Percentiles rank a stretch among this genome's conserved stretches.
Evolutionary conservation across 805 yeast genomes (phyloP).

Genomic region (Candida tibetensis): DNA sequence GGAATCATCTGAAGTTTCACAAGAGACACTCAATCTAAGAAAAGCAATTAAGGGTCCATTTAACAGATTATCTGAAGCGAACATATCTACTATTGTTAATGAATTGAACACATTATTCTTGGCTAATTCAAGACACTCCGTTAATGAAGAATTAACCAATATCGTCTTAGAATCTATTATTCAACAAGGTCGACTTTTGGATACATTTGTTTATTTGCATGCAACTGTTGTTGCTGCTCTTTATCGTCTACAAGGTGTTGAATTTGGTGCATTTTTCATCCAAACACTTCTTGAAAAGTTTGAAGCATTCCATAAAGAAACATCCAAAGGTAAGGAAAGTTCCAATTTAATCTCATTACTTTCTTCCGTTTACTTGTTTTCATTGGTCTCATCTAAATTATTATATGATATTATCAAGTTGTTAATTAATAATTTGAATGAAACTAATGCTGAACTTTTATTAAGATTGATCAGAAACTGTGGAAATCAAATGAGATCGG

Average conservation of each 20-base stretch:
- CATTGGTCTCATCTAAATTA: slow-evolving; percentile 67
- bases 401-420: slow-evolving; percentile 70
- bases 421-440: slow-evolving; percentile 57
- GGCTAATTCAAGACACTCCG: slow-evolving; percentile 73
- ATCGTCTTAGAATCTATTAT: slow-evolving; percentile 64
- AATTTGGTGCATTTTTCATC: slow-evolving; percentile 82
- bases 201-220: slow-evolving; percentile 74
- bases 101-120: slow-evolving; percentile 64
- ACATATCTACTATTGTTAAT: slow-evolving; percentile 64
- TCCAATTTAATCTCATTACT: slow-evolving; percentile 71
- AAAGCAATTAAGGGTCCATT: slow-evolving; percentile 76
- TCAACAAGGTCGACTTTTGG: slow-evolving; percentile 64
- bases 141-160: slow-evolving; percentile 64
- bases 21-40: slow-evolving; percentile 47
- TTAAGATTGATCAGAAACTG: slow-evolving; percentile 68
- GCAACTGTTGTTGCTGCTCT: slow-evolving; percentile 74
- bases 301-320: slow-evolving; percentile 38
- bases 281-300: slow-evolving; percentile 77
- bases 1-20: slow-evolving; percentile 33
- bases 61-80: slow-evolving; percentile 87
- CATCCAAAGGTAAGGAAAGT: slow-evolving; percentile 42
- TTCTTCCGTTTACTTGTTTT: slow-evolving; percentile 74
- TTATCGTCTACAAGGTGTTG: slow-evolving; percentile 77
- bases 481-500: slow-evolving; percentile 83
- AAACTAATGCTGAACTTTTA: slow-evolving; percentile 72